phyloP scores from a whole-genome alignment of 495 filamentous ascomycete species.

The Aspergillus cavernicola region DNA sequence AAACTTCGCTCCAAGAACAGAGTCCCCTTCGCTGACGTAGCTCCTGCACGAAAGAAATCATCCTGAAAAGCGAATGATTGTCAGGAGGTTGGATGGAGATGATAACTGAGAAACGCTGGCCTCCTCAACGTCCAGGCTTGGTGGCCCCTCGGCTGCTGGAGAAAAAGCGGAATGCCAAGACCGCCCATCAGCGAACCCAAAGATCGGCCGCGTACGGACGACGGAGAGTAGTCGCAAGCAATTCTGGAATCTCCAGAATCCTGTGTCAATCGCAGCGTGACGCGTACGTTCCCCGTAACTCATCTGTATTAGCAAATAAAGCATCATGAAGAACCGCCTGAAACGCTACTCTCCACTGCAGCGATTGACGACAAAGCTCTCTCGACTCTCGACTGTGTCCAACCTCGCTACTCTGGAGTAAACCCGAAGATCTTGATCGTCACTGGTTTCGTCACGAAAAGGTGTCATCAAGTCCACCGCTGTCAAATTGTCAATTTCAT shows the following conservation, averaged over 20 bases:
- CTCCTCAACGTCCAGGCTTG: not conserved
- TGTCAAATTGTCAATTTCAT: not conserved
- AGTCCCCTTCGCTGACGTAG: no score
- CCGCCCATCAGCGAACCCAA: conserved; percentile 8
- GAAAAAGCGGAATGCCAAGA: conserved; percentile 20
- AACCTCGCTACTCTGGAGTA: no score
- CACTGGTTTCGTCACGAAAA: no score
- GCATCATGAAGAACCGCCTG: not conserved
- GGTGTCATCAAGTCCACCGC: not conserved
- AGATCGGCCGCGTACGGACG: conserved; percentile 25
- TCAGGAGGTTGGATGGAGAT: conserved; percentile 4
- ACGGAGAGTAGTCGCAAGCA: not conserved
- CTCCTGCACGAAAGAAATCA: no score
- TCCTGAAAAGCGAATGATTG: not conserved
- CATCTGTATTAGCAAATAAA: conserved; percentile 2
- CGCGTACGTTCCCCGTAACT: conserved; percentile 6
- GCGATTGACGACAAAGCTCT: no score
- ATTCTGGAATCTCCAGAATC: conserved; percentile 1
- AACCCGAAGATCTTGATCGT: no score
- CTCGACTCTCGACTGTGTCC: no score
- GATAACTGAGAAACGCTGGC: not conserved
- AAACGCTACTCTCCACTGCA: conserved; percentile 8
- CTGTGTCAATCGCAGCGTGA: conserved; percentile 4
- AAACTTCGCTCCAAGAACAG: not conserved
- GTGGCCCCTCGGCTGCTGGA: conserved; percentile 2